These are phyloP conservation scores for Colletotrichum sp. DNA, from an alignment of 2,329 filamentous ascomycete species.

Conservation along the genomic window DNA sequence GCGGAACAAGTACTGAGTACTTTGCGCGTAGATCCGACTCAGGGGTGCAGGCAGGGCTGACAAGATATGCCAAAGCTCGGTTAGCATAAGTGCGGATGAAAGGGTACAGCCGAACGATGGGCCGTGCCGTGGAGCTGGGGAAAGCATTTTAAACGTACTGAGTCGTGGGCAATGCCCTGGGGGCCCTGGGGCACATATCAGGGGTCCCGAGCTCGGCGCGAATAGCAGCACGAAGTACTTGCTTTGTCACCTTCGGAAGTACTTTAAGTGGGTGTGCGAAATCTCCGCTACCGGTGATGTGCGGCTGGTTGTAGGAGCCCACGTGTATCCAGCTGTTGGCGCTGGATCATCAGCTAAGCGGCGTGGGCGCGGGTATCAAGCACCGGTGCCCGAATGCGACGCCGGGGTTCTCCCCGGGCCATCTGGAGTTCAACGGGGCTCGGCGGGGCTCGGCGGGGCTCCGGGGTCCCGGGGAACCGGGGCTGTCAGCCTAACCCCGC, in stretches of 20 bases:
- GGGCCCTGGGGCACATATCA: background rate
- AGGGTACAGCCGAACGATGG: background rate
- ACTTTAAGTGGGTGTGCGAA: background rate
- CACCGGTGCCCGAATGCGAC: background rate
- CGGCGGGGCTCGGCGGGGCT: too few species aligned
- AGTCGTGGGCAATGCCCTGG: background rate
- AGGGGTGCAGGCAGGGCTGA: background rate
- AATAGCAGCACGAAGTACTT: background rate
- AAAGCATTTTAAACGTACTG: background rate
- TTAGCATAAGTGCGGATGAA: background rate
- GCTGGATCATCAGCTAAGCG: background rate
- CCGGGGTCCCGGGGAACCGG: background rate
- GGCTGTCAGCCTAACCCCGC: background rate
- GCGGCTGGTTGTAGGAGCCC: background rate
- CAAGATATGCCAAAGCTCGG: background rate
- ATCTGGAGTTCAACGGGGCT: too few species aligned
- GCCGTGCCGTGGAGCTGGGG: background rate
- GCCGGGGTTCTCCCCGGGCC: too few species aligned
- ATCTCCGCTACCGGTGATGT: background rate
- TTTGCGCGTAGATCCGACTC: background rate
- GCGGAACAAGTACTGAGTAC: too few species aligned
- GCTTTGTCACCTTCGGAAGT: background rate
- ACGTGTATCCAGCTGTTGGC: background rate
- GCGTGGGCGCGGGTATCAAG: background rate
- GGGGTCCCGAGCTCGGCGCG: background rate